Evolutionary conservation across 768 basidiomycete species (phyloP).

Genomic region (Macrolepiota dolichaula): DNA sequence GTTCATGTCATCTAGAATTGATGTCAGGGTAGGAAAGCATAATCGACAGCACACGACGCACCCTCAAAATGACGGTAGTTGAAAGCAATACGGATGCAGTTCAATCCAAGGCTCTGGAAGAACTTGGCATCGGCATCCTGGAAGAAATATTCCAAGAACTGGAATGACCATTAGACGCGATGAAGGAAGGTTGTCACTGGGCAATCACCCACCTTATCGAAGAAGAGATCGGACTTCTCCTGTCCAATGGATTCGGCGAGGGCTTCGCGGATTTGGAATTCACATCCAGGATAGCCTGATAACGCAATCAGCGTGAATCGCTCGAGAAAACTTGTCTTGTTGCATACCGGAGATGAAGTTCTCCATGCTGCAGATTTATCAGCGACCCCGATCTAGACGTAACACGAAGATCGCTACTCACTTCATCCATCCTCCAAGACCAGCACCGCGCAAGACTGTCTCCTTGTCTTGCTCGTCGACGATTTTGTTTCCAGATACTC

Average conservation of each 20-base stretch:
- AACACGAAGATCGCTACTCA: constrained; percentile 30
- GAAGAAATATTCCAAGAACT: constrained; percentile 86
- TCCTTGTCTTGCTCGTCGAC: constrained; percentile 54
- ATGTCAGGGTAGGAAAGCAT: neutral
- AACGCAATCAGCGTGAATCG: neutral
- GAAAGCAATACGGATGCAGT: constrained; percentile 73
- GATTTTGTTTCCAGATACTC: constrained; percentile 56
- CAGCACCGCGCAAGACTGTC: constrained; percentile 65
- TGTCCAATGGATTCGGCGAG: constrained; percentile 61
- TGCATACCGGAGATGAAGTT: constrained; percentile 64
- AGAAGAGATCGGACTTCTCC: constrained; percentile 72
- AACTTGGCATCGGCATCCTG: constrained; percentile 67
- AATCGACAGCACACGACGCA: constrained; percentile 10
- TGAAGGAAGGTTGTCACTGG: neutral
- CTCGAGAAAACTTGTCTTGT: neutral
- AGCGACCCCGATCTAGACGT: neutral
- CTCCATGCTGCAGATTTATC: constrained; percentile 52
- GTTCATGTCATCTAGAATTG: constrained; percentile 60
- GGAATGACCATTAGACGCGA: neutral
- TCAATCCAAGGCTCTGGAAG: constrained; percentile 75
- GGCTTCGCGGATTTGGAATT: constrained; percentile 70
- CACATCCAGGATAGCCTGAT: constrained; percentile 76
- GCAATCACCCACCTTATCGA: constrained; percentile 58
- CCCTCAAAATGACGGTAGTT: constrained; percentile 74
- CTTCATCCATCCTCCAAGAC: constrained; percentile 83